A percentile compares a stretch with the other conserved stretches of the same genome.
These are phyloP conservation scores for Cyberlindnera mycetangii DNA, from an alignment of 805 yeast genomes.

Conservation along the genomic window DNA sequence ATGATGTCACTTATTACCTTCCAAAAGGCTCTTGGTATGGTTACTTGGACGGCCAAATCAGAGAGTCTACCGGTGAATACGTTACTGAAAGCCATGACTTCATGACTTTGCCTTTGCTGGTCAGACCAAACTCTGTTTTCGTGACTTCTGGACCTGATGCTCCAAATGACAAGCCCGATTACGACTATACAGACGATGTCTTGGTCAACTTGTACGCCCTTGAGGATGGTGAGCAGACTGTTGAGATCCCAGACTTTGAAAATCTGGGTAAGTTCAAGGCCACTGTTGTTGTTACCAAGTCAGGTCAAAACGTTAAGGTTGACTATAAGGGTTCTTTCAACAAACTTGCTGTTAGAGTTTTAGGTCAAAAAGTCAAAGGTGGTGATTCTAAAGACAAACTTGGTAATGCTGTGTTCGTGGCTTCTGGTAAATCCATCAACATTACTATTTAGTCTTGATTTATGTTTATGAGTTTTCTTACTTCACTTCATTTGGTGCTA, in stretches of 20 bases:
- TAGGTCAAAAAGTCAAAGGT: constrained; percentile 10
- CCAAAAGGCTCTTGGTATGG: constrained; percentile 26
- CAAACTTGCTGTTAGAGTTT: constrained; percentile 18
- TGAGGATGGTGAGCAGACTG: constrained; percentile 18
- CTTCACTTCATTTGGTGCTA: neutral
- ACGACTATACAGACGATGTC: constrained; percentile 21
- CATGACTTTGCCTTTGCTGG: constrained; percentile 20
- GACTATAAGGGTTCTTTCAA: constrained; percentile 9
- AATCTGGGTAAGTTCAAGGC: constrained; percentile 15
- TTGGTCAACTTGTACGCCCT: constrained; percentile 19
- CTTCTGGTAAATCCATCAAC: constrained; percentile 3
- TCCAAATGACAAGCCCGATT: constrained; percentile 19
- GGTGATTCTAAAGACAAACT: constrained; percentile 12
- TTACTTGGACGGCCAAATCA: constrained; percentile 20
- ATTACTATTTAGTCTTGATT: neutral
- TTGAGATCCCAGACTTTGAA: constrained; percentile 18
- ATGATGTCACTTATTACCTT: constrained; percentile 20
- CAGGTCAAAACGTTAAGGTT: constrained; percentile 5
- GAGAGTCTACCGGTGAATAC: constrained; percentile 19
- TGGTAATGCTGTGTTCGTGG: constrained; percentile 11
- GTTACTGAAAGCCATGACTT: constrained; percentile 20
- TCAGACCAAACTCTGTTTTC: constrained; percentile 20
- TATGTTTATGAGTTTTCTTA: neutral
- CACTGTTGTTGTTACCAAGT: constrained; percentile 13
- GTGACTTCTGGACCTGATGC: constrained; percentile 19